Percentiles rank a stretch among this genome's conserved stretches.
Conservation (phyloP, 2,329 filamentous ascomycete species). For the Fusarium newnesense region DNA sequence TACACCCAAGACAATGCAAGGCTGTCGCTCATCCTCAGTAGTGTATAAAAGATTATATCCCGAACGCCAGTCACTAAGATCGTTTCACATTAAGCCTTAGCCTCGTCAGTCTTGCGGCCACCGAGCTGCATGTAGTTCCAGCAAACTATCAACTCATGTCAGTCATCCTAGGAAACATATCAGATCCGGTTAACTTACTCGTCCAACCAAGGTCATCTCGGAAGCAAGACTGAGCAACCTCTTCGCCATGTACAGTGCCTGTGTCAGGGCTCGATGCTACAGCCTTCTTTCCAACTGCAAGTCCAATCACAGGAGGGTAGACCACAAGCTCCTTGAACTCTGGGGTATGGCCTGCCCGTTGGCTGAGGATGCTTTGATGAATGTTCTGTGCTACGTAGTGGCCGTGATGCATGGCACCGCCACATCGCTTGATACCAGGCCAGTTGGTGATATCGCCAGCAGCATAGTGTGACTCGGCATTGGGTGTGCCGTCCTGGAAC, state of each 20-base stretch:
- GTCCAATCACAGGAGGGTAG: constrained; percentile 73
- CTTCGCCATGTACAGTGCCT: constrained; percentile 69
- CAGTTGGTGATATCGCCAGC: constrained; percentile 76
- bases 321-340: constrained; percentile 61
- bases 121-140: constrained; percentile 64
- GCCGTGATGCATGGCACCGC: constrained; percentile 79
- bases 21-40: neutral
- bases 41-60: constrained; percentile 12
- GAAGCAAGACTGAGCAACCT: constrained; percentile 73
- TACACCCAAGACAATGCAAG: neutral
- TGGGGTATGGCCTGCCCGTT: constrained; percentile 53
- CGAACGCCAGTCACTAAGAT: constrained; percentile 34
- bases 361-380: constrained; percentile 67
- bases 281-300: constrained; percentile 77
- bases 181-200: constrained; percentile 57
- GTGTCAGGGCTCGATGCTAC: constrained; percentile 68
- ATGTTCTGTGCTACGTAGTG: constrained; percentile 74
- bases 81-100: constrained; percentile 33
- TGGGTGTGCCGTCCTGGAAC: constrained; percentile 64
- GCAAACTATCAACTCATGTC: constrained; percentile 57
- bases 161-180: neutral
- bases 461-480: constrained; percentile 71
- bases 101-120: constrained; percentile 44
- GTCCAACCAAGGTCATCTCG: constrained; percentile 73
- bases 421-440: constrained; percentile 84